Conservation (phyloP, 768 basidiomycete species). For the Mycena vitilis region DNA sequence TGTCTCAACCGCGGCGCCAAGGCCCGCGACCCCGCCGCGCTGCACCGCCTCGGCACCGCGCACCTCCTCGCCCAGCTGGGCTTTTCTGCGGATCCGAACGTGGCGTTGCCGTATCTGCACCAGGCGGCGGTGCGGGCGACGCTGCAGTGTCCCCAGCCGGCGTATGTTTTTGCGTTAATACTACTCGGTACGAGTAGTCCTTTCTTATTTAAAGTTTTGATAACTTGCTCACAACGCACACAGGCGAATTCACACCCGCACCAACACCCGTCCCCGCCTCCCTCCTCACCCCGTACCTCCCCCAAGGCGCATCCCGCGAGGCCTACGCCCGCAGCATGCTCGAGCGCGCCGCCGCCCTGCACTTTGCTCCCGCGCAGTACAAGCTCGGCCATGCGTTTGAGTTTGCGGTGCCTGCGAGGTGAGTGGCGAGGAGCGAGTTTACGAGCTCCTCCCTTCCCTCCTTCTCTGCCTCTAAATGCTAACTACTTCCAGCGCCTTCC, state of each 20-base stretch:
- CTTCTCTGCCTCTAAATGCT: neutral
- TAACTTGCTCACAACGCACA: too few species aligned
- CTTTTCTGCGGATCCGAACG: conserved; percentile 56
- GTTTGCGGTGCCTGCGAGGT: conserved; percentile 78
- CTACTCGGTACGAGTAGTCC: conserved; percentile 69
- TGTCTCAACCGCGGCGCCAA: conserved; percentile 1
- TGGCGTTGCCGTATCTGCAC: conserved; percentile 70
- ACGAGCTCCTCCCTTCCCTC: too few species aligned
- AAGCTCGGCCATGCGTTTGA: conserved; percentile 95
- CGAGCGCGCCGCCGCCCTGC: conserved; percentile 87
- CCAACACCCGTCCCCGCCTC: neutral
- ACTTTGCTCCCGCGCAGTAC: conserved; percentile 89
- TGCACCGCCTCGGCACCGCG: conserved; percentile 87
- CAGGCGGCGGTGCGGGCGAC: conserved; percentile 82
- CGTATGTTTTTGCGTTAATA: conserved; percentile 90
- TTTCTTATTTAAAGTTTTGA: too few species aligned
- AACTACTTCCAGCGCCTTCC: conserved; percentile 52
- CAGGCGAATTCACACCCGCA: neutral
- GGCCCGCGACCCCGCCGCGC: conserved; percentile 57
- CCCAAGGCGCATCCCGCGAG: conserved; percentile 57
- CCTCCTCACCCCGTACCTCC: conserved; percentile 63
- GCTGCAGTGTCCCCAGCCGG: conserved; percentile 85
- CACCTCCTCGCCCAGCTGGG: conserved; percentile 89
- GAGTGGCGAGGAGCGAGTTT: neutral
- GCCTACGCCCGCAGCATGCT: conserved; percentile 77